phyloP scores from a whole-genome alignment of 1,139 yeast species.

The Sugiyamaella grinbergsii region DNA sequence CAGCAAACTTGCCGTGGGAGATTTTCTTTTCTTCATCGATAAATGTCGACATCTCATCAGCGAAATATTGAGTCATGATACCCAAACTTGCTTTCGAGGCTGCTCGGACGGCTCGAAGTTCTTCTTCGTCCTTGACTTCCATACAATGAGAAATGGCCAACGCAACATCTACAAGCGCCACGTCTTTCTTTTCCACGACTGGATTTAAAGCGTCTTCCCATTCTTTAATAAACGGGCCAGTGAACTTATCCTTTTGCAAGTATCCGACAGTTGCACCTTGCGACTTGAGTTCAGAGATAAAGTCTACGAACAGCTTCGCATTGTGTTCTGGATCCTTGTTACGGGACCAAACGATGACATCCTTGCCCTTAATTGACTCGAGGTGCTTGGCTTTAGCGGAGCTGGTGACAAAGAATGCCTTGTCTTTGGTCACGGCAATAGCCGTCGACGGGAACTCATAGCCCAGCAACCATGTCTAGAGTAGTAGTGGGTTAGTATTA shows the following conservation, averaged over 20 bases:
- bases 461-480: constrained; percentile 78
- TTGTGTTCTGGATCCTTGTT: constrained; percentile 81
- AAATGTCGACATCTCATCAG: constrained; percentile 83
- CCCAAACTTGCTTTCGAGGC: constrained; percentile 81
- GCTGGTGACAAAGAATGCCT: constrained; percentile 71
- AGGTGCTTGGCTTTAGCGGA: constrained; percentile 86
- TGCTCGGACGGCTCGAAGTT: constrained; percentile 61
- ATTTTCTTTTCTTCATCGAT: constrained; percentile 85
- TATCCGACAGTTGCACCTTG: constrained; percentile 60
- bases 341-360: constrained; percentile 72
- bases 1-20: constrained; percentile 72
- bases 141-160: constrained; percentile 58
- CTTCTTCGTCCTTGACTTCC: constrained; percentile 81
- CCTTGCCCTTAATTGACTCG: constrained; percentile 54
- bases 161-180: constrained; percentile 55
- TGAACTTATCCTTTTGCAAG: constrained; percentile 70
- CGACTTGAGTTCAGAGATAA: constrained; percentile 53
- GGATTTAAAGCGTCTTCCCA: constrained; percentile 47
- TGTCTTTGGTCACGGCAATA: constrained; percentile 62
- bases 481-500: constrained; percentile 8
- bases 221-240: constrained; percentile 81
- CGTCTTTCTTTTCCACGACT: constrained; percentile 44
- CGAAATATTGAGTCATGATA: constrained; percentile 73
- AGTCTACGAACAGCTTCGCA: constrained; percentile 61
- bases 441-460: constrained; percentile 94